Conservation (phyloP, 306 rosid species). For the Vigna angularis region DNA sequence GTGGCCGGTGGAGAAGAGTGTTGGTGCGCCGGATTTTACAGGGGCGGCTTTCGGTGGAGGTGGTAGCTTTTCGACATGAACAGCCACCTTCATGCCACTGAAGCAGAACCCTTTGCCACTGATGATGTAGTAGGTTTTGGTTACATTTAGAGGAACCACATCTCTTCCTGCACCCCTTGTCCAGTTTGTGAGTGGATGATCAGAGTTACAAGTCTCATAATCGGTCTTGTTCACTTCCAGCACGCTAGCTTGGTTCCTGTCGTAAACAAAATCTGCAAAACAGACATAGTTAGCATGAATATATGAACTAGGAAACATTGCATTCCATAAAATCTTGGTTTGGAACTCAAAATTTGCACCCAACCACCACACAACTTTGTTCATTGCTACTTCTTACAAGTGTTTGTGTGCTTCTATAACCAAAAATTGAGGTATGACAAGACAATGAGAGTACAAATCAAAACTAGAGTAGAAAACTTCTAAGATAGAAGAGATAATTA, state of each 20-base stretch:
- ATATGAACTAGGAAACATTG: neutral
- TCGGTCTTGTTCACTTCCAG: slow-evolving; percentile 93
- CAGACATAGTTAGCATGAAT: slow-evolving; percentile 11
- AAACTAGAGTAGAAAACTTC: neutral
- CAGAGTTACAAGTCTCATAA: slow-evolving; percentile 72
- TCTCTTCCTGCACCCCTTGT: slow-evolving; percentile 97
- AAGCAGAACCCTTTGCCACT: slow-evolving; percentile 92
- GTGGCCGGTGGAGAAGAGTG: slow-evolving; percentile 42
- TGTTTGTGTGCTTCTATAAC: neutral
- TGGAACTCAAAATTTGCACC: neutral
- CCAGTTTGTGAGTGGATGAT: slow-evolving; percentile 77
- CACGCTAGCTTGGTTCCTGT: slow-evolving; percentile 82
- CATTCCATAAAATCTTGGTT: neutral
- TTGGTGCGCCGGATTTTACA: slow-evolving; percentile 38
- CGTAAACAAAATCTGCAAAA: slow-evolving; percentile 81
- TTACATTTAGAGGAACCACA: slow-evolving; percentile 83
- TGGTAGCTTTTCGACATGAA: slow-evolving; percentile 72
- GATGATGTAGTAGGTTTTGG: slow-evolving; percentile 73
- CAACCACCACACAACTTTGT: neutral
- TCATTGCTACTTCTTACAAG: neutral
- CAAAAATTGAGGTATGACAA: neutral
- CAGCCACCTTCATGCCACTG: slow-evolving; percentile 84
- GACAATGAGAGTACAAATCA: neutral
- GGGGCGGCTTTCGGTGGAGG: slow-evolving; percentile 74
- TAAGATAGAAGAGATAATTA: neutral